Percentiles rank a stretch among this genome's conserved stretches.
These are phyloP conservation scores for Scutellaria baicalensis DNA, from an alignment of 257 asterid species.

Conservation along the genomic window DNA sequence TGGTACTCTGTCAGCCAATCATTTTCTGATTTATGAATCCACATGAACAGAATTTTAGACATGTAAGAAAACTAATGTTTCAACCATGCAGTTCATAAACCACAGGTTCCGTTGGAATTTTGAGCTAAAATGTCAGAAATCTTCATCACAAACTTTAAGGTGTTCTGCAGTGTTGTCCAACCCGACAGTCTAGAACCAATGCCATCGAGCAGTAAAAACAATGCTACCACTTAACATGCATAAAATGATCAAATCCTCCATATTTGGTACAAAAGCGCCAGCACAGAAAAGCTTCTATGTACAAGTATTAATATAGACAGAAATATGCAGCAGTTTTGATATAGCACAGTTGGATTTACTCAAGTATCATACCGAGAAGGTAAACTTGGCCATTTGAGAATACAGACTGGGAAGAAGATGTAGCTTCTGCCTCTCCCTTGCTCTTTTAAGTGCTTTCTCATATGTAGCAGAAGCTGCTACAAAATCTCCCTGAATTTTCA, in stretches of 20 bases:
- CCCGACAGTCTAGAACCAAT: neutral
- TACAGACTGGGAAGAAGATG: conserved; percentile 57
- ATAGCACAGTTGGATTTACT: neutral
- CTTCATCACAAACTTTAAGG: neutral
- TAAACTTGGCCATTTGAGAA: conserved; percentile 47
- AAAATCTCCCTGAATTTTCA: conserved; percentile 65
- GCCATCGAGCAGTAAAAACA: neutral
- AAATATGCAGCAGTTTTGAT: neutral
- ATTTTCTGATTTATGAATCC: neutral
- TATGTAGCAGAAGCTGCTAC: conserved; percentile 58
- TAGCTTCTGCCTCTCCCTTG: conserved; percentile 44
- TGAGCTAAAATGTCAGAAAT: neutral
- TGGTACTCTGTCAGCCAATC: neutral
- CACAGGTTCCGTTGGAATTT: neutral
- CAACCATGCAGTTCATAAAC: neutral
- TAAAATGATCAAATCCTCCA: neutral
- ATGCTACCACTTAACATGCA: neutral
- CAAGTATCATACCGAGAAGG: conserved; percentile 50
- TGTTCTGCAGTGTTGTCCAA: neutral
- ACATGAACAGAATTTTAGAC: neutral
- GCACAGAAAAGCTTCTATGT: neutral
- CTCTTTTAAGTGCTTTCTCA: conserved; percentile 54
- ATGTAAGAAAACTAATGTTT: no score
- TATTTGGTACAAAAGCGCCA: neutral
- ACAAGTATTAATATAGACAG: neutral